Conservation (phyloP, 2,329 filamentous ascomycete species). For the Truncatella angustata region DNA sequence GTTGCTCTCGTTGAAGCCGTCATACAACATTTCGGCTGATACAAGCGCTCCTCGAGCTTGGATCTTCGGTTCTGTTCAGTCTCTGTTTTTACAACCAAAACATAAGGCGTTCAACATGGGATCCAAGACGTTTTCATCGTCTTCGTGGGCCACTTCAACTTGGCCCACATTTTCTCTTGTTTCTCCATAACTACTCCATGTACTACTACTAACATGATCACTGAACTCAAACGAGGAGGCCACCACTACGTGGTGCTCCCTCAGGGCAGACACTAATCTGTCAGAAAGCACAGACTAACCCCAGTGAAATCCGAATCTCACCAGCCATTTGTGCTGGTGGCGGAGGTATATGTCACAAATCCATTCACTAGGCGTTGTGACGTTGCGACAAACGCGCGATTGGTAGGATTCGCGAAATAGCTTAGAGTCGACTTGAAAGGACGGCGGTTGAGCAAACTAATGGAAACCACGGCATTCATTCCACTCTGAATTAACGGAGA, state of each 20-base stretch:
- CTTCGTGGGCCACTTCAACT: slow-evolving; percentile 66
- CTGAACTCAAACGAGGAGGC: background rate
- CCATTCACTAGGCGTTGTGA: no score
- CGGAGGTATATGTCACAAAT: no score
- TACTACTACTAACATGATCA: background rate
- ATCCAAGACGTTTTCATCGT: slow-evolving; percentile 64
- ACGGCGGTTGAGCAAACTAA: no score
- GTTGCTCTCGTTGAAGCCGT: slow-evolving; percentile 41
- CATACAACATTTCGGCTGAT: slow-evolving; percentile 73
- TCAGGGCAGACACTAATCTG: background rate
- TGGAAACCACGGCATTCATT: no score
- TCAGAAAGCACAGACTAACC: background rate
- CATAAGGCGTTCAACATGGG: slow-evolving; percentile 75
- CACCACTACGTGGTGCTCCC: background rate
- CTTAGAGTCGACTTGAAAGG: no score
- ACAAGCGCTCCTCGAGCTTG: slow-evolving; percentile 50
- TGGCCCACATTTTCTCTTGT: slow-evolving; percentile 47
- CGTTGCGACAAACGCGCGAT: no score
- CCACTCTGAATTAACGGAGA: no score
- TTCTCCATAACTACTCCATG: slow-evolving; percentile 21
- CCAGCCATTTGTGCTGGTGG: background rate
- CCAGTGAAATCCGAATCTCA: background rate
- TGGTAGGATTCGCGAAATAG: no score
- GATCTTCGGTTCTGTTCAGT: slow-evolving; percentile 69
- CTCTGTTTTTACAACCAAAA: slow-evolving; percentile 86